A percentile compares a stretch with the other conserved stretches of the same genome.
These are phyloP conservation scores for Nothophaeocryptopus gaeumannii DNA, from an alignment of 2,329 filamentous ascomycete genomes.

Conservation along the genomic window DNA sequence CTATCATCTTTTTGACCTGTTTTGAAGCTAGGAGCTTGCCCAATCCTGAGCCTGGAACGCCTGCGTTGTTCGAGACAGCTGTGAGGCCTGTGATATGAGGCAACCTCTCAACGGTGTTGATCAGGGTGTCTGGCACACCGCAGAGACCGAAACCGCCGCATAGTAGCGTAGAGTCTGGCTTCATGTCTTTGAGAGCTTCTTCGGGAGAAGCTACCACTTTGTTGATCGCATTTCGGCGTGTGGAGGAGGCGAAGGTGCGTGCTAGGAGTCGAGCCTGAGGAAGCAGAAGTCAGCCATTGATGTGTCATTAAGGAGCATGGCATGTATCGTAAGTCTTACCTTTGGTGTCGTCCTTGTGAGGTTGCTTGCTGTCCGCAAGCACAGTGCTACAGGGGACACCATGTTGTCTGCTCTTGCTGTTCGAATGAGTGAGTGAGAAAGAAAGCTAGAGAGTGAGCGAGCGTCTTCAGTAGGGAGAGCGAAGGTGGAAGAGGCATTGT, in stretches of 20 bases:
- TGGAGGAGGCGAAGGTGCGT: constrained; percentile 26
- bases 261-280: constrained; percentile 20
- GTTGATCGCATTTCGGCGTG: constrained; percentile 26
- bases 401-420: constrained; percentile 6
- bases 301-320: neutral
- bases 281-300: constrained; percentile 1
- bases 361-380: constrained; percentile 24
- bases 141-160: constrained; percentile 82
- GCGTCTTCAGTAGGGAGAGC: no score
- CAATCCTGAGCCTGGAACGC: constrained; percentile 66
- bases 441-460: neutral
- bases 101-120: constrained; percentile 63
- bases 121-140: constrained; percentile 70
- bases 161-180: constrained; percentile 67
- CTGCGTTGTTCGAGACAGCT: constrained; percentile 78
- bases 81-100: constrained; percentile 60
- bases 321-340: constrained; percentile 4
- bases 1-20: constrained; percentile 68
- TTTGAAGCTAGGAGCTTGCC: constrained; percentile 66
- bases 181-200: constrained; percentile 66
- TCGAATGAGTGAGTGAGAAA: neutral
- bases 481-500: no score
- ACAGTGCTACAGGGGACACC: constrained; percentile 21
- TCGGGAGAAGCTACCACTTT: constrained; percentile 51
- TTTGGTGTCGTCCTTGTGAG: constrained; percentile 20